Evolutionary conservation across 2,329 filamentous ascomycete genomes (phyloP).

Genomic region (Talaromyces sp.): DNA sequence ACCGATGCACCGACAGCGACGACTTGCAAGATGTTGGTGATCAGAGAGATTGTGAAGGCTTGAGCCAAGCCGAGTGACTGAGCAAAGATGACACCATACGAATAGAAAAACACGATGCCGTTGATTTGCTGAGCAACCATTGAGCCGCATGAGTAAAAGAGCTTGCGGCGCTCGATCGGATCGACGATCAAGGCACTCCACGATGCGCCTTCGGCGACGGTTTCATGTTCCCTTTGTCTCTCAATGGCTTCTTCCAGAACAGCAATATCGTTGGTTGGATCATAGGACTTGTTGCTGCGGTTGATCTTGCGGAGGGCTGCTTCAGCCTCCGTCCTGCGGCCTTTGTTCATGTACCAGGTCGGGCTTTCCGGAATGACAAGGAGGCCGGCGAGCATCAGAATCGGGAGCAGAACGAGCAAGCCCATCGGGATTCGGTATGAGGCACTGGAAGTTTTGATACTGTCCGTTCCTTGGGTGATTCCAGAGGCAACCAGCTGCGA

Average conservation of each 20-base stretch:
- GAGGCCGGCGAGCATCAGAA: constrained; percentile 19
- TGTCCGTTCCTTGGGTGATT: constrained; percentile 24
- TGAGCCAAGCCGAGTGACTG: constrained; percentile 39
- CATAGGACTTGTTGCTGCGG: constrained; percentile 24
- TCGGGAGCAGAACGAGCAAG: constrained; percentile 19
- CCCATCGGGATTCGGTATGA: constrained; percentile 26
- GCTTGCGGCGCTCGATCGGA: constrained; percentile 44
- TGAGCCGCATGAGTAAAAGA: constrained; percentile 42
- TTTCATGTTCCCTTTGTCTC: constrained; percentile 17
- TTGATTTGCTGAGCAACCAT: constrained; percentile 47
- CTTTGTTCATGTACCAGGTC: constrained; percentile 28
- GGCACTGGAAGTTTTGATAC: constrained; percentile 14
- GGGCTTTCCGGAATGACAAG: constrained; percentile 24
- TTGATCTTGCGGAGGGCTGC: constrained; percentile 31
- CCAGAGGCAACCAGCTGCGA: constrained; percentile 24
- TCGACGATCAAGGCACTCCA: constrained; percentile 40
- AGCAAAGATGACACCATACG: constrained; percentile 41
- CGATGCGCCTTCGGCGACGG: constrained; percentile 22
- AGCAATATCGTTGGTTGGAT: constrained; percentile 21
- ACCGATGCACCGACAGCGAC: constrained; percentile 37
- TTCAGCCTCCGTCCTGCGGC: constrained; percentile 22
- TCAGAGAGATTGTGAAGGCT: constrained; percentile 40
- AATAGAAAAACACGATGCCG: constrained; percentile 46
- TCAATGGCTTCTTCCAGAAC: constrained; percentile 18
- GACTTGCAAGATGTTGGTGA: constrained; percentile 41